Base-by-base conservation (phyloP, 257 asterid species). In the Nemophila menziesii region DNA sequence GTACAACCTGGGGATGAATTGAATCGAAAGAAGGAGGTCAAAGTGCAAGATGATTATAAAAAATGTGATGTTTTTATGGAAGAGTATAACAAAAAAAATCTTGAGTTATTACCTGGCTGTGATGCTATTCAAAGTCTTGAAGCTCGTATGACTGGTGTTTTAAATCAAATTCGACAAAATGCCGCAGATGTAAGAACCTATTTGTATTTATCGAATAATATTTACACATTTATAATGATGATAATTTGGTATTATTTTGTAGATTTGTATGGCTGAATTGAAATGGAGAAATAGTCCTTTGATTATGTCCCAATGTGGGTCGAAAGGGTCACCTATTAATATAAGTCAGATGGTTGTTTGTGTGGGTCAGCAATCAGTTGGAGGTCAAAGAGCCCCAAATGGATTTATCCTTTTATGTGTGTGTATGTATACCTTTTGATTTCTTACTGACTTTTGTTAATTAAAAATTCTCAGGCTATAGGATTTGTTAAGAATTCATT, bases 281-380 rank as follows among this genome's bases (percentile, higher is more conserved):
- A 51, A 78, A 54, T 89, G 98, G 98, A 78, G 95, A 82, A 89
- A 89, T 56, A 84, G 95, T 61, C 94, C 98, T 52, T 61, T 89
- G 21, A 89, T 89, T 42, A 89, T 89, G 98, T 84, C 95, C 21
- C 92, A 78, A 38, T 89, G 98, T 75, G 98, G 98, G 63, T 89
- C 98, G 56, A 89, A 89, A 71, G 98, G 98, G 61, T 84, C 95
- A 62, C 92, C 84, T 15, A 78, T 80, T 54, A 89, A 89, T 63
- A 84, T 89, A 57, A 74, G 94, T 71, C 98, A 89, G 87, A 89
- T 89, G 98, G 66, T 84, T 70, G 95, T 92, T 21, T 89, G 98
- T 20, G 98, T 89, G 43, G 98, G 98, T 45, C 98, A 89, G 72
- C 98, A 89, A 54, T 61, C 71, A 41, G 98, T 89, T 52, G 98